Percentiles rank a stretch among this genome's conserved stretches.
phyloP scores from a whole-genome alignment of 441 rosid genomes.

The Francoa sonchifolia region DNA sequence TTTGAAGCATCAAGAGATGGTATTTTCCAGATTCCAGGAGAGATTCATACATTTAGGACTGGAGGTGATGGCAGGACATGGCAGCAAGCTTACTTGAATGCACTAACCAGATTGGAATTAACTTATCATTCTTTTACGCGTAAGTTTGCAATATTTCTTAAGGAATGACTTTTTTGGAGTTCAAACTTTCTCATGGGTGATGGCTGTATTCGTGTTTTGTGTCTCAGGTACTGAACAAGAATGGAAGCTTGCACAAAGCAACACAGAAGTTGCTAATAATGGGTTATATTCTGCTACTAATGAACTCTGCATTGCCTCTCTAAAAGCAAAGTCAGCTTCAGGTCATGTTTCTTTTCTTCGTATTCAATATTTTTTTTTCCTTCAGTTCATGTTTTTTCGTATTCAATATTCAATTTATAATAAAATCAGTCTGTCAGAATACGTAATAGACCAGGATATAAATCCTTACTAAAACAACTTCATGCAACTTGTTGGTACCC shows the following conservation, averaged over 20 bases:
- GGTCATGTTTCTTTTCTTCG: conserved; percentile 34
- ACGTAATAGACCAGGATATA: too few relatives aligned
- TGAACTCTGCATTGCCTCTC: conserved; percentile 67
- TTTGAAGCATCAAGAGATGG: conserved; percentile 96
- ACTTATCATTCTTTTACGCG: conserved; percentile 74
- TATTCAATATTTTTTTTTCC: too few relatives aligned
- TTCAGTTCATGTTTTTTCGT: conserved; percentile 9
- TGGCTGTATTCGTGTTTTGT: conserved; percentile 9
- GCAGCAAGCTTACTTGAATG: conserved; percentile 69
- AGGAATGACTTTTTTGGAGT: conserved; percentile 1
- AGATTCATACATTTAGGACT: conserved; percentile 30
- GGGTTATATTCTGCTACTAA: conserved; percentile 66
- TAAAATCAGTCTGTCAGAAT: too few relatives aligned
- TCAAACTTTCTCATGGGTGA: conserved; percentile 5
- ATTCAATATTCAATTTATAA: conserved; percentile 5
- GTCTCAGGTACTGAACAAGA: conserved; percentile 67
- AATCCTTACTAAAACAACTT: too few relatives aligned
- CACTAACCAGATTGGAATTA: conserved; percentile 63
- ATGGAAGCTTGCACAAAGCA: conserved; percentile 81
- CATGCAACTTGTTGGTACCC: too few relatives aligned
- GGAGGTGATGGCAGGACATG: conserved; percentile 55
- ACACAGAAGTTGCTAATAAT: conserved; percentile 75
- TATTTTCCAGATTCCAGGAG: conserved; percentile 52
- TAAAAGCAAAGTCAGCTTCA: conserved; percentile 85
- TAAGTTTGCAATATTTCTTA: conserved; percentile 40